These are phyloP conservation scores for Clitopilus passeckerianus DNA, from an alignment of 768 basidiomycete genomes.

Conservation along the genomic window DNA sequence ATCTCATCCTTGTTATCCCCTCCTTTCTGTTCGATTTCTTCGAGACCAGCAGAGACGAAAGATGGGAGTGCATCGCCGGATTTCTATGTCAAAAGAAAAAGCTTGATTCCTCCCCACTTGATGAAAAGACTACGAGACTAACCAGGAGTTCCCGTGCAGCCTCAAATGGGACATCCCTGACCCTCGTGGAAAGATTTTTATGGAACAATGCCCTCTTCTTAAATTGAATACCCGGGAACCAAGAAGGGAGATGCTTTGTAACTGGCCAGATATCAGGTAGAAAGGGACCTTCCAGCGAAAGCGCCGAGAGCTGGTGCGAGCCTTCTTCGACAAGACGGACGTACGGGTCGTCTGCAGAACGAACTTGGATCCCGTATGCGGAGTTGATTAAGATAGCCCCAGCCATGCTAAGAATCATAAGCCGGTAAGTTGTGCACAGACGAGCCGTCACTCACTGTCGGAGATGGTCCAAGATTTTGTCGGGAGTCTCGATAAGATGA, in stretches of 20 bases:
- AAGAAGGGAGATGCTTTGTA: conserved; percentile 11
- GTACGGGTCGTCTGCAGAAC: conserved; percentile 15
- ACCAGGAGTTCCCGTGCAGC: conserved; percentile 13
- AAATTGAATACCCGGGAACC: conserved; percentile 13
- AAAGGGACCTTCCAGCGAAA: conserved; percentile 11
- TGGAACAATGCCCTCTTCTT: conserved; percentile 21
- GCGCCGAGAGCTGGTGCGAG: conserved; percentile 6
- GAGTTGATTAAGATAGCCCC: conserved; percentile 13
- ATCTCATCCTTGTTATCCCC: neutral
- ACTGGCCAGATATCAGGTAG: conserved; percentile 10
- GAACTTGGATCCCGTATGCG: conserved; percentile 18
- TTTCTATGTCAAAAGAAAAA: neutral
- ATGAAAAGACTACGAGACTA: neutral
- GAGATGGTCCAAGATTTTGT: conserved; percentile 7
- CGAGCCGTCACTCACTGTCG: conserved; percentile 7
- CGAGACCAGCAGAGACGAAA: neutral
- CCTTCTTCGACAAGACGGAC: conserved; percentile 13
- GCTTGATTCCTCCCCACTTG: neutral
- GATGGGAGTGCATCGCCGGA: neutral
- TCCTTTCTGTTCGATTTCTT: neutral
- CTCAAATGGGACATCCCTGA: conserved; percentile 19
- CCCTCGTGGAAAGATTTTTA: conserved; percentile 9
- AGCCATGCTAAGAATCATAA: conserved; percentile 13
- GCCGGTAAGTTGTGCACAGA: neutral
- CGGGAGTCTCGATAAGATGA: conserved; percentile 15